Conservation (phyloP, 257 asterid genomes). For the Solanum rostratum region DNA sequence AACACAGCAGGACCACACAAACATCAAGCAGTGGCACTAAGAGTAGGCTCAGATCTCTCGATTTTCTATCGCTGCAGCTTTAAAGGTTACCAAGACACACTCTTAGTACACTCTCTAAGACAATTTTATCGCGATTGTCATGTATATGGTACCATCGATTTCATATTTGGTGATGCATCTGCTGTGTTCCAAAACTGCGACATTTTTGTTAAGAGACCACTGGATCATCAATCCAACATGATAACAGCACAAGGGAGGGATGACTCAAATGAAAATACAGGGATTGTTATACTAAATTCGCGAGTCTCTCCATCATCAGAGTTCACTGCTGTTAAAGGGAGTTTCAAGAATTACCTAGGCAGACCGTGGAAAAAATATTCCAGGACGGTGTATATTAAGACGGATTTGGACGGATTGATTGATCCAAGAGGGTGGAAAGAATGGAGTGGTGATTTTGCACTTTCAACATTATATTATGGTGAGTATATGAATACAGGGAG, state of each 20-base stretch:
- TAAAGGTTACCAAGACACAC: conserved; percentile 67
- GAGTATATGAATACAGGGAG: conserved; percentile 52
- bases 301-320: conserved; percentile 34
- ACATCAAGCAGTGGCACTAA: conserved; percentile 61
- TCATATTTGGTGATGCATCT: conserved; percentile 58
- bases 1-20: conserved; percentile 59
- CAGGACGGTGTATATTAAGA: conserved; percentile 38
- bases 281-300: conserved; percentile 36
- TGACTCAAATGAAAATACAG: conserved; percentile 40
- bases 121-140: conserved; percentile 70
- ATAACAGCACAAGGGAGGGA: conserved; percentile 60
- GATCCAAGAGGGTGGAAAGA: conserved; percentile 47
- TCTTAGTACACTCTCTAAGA: conserved; percentile 37
- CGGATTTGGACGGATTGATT: conserved; percentile 44
- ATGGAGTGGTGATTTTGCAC: conserved; percentile 49
- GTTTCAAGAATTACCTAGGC: conserved; percentile 40
- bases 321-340: conserved; percentile 12
- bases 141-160: conserved; percentile 52
- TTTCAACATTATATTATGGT: conserved; percentile 49
- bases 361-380: conserved; percentile 64
- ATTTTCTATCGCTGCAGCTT: conserved; percentile 56
- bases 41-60: conserved; percentile 38
- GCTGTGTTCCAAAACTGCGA: conserved; percentile 52
- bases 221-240: conserved; percentile 44
- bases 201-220: conserved; percentile 36